phyloP scores from a whole-genome alignment of 2,329 filamentous ascomycete genomes.

The Alternaria longipes region DNA sequence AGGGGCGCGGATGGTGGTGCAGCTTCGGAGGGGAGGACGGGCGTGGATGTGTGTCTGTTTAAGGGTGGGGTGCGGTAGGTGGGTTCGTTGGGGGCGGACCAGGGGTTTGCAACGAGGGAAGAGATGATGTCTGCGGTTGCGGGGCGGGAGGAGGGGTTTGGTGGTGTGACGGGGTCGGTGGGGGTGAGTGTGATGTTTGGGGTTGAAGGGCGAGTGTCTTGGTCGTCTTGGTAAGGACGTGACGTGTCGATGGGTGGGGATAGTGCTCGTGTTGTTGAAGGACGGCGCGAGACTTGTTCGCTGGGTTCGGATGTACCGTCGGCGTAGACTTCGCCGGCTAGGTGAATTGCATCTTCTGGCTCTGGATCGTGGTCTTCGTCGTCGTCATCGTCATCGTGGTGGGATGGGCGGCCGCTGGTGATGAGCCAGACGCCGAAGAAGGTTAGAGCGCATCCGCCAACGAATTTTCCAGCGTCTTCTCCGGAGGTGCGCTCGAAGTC shows the following conservation, averaged over 20 bases:
- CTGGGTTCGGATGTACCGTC: conserved; percentile 34
- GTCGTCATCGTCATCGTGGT: conserved; percentile 62
- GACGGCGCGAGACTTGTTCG: conserved; percentile 23
- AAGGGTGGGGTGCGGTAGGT: conserved; percentile 14
- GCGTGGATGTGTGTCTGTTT: conserved; percentile 40
- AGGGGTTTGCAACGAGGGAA: conserved; percentile 41
- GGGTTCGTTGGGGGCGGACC: conserved; percentile 27
- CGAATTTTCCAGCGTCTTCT: conserved; percentile 80
- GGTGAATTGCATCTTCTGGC: conserved; percentile 54
- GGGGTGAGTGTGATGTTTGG: conserved; percentile 38
- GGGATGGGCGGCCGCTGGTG: conserved; percentile 74
- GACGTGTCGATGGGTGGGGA: conserved; percentile 38
- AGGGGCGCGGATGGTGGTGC: conserved; percentile 19
- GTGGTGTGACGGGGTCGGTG: conserved; percentile 19
- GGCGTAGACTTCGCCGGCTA: conserved; percentile 52
- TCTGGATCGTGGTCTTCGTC: conserved; percentile 59
- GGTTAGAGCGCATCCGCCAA: conserved; percentile 88
- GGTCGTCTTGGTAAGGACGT: conserved; percentile 29
- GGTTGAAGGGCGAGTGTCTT: conserved; percentile 31
- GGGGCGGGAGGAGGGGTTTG: conserved; percentile 10
- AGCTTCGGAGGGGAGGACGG: conserved; percentile 43
- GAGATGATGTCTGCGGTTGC: conserved; percentile 29
- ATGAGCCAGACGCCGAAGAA: conserved; percentile 98
- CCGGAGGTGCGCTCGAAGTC: conserved; percentile 87
- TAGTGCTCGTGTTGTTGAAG: conserved; percentile 36